A percentile compares a stretch with the other conserved stretches of the same genome.
Evolutionary conservation across 2,329 filamentous ascomycete species (phyloP).

Genomic region (Talaromyces albobiverticillius): DNA sequence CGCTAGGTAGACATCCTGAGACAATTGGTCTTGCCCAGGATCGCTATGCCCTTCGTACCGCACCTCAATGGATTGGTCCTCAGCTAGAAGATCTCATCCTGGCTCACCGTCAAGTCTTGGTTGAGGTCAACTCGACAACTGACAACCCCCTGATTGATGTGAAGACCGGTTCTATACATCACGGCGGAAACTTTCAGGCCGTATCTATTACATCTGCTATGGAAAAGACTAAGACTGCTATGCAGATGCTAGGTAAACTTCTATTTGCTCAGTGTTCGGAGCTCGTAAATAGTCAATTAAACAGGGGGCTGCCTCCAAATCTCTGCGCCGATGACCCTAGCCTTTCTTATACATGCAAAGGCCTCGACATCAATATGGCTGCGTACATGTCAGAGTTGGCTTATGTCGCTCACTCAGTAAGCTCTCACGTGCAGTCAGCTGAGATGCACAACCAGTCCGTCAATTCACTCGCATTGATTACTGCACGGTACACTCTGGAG

Average conservation of each 20-base stretch:
- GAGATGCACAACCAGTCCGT: conserved; percentile 67
- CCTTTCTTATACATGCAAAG: conserved; percentile 60
- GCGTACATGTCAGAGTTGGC: conserved; percentile 62
- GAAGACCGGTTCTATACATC: conserved; percentile 43
- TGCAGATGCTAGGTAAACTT: conserved; percentile 60
- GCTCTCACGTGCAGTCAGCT: conserved; percentile 61
- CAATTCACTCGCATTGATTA: conserved; percentile 63
- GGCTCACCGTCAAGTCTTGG: conserved; percentile 54
- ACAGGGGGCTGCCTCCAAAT: conserved; percentile 62
- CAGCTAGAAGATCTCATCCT: conserved; percentile 62
- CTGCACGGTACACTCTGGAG: conserved; percentile 55
- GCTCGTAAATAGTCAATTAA: conserved; percentile 60
- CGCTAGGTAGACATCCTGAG: conserved; percentile 18
- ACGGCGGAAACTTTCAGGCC: conserved; percentile 69
- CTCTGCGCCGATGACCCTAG: conserved; percentile 59
- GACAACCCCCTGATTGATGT: conserved; percentile 64
- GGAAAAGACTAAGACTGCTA: conserved; percentile 55
- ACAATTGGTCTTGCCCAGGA: conserved; percentile 53
- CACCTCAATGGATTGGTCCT: conserved; percentile 67
- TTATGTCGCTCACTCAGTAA: conserved; percentile 61
- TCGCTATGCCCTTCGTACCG: conserved; percentile 62
- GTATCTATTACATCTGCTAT: conserved; percentile 60
- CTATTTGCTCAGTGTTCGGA: conserved; percentile 63
- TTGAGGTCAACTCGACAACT: conserved; percentile 65
- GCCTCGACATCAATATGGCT: conserved; percentile 64